Evolutionary conservation across 257 asterid species (phyloP), one percentile per base, ranked within the genome.

Genomic region (Plantago major): DNA sequence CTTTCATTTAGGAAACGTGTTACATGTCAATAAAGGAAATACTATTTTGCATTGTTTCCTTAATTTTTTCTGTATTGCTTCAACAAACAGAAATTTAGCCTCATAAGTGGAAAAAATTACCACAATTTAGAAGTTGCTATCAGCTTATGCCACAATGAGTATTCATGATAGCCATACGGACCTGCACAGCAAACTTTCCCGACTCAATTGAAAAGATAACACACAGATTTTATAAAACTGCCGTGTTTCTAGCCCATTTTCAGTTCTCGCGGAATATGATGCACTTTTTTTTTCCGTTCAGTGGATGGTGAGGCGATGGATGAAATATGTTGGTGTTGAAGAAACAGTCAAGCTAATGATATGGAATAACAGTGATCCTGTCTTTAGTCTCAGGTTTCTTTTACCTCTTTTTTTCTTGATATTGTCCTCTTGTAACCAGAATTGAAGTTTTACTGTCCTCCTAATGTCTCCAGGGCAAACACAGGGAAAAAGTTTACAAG

Each of bases 251-350:
- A 47, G 65, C 57, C 52, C 33, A 44, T 63, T 43, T 16, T 73
- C 28, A 45, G 40, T 52, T 62, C 63, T 68, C 50, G 60, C 69
- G 73, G 53, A 44, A 58, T 65, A 55, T 55, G 22, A 22, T 33
- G 40, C 40, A 33, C 8, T 53, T 19, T 64, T 33, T 15, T 55
- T 65, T 51, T 55, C 26, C 60, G 61, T 65, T 64, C 64, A 91
- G 98, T 91, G 98, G 98, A 91, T 91, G 98, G 96, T 88, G 78
- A 84, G 98, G 72, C 84, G 96, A 60, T 91, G 96, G 98, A 78
- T 74, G 55, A 84, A 78, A 45, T 73, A 79, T 71, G 72, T 84
- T 71, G 98, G 98, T 58, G 63, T 22, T 53, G 95, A 91, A 67
- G 84, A 79, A 64, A 85, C 96, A 67, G 70, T 81, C 71, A 77